Percentiles rank a stretch among this genome's conserved stretches.
phyloP scores from a whole-genome alignment of 371 early-diverging fungal genomes.

The Lichtheimia hyalospora region DNA sequence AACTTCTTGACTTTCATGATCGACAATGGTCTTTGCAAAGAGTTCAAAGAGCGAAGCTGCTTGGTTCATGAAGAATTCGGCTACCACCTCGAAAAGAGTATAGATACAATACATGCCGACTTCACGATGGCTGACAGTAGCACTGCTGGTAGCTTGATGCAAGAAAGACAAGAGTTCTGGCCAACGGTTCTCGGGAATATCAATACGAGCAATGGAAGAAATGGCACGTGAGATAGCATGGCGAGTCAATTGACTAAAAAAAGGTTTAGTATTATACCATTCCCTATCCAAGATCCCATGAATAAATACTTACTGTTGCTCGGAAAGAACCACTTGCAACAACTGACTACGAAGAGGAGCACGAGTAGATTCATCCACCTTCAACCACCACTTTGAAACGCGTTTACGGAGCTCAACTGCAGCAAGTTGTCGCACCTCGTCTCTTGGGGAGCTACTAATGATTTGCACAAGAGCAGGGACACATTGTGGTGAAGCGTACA shows the following conservation, averaged over 20 bases:
- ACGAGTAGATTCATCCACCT: constrained; percentile 53
- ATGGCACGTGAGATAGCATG: constrained; percentile 82
- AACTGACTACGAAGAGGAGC: constrained; percentile 64
- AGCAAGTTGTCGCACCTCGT: constrained; percentile 81
- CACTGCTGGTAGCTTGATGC: constrained; percentile 69
- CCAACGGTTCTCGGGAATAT: constrained; percentile 78
- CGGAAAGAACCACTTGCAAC: constrained; percentile 66
- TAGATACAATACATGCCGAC: constrained; percentile 81
- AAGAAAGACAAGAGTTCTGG: constrained; percentile 73
- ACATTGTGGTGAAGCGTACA: constrained; percentile 61
- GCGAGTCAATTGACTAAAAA: constrained; percentile 61
- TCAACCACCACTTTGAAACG: constrained; percentile 70
- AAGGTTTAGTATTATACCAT: background rate
- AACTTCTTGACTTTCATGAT: constrained; percentile 80
- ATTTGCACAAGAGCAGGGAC: constrained; percentile 74
- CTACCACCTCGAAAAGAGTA: constrained; percentile 78
- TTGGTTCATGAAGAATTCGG: constrained; percentile 68
- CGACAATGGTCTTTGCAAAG: constrained; percentile 68
- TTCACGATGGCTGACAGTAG: constrained; percentile 74
- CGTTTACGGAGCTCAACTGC: constrained; percentile 90
- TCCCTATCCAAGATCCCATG: background rate
- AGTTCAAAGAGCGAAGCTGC: constrained; percentile 66
- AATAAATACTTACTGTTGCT: constrained; percentile 60
- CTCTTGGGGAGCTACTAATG: constrained; percentile 54
- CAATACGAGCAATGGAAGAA: constrained; percentile 78